Evolutionary conservation across 768 basidiomycete species (phyloP), one percentile per base, ranked within the genome.

Genomic region (Rhizopogon salebrosus): DNA sequence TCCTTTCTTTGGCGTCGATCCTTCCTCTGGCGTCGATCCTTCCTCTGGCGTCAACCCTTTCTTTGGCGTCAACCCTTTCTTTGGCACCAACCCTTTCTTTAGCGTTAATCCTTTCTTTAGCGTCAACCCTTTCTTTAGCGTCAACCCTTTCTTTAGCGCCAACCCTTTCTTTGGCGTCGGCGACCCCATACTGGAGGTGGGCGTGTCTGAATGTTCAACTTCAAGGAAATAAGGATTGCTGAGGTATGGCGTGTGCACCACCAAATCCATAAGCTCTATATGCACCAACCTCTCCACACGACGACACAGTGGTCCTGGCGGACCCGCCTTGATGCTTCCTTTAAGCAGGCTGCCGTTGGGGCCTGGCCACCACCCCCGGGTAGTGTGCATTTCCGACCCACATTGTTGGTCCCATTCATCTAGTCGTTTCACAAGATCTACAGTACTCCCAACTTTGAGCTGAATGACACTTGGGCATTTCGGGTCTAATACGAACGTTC

Each of bases 341-440:
- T 83, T 83, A 73, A 88, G 79, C 24, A 88, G 62, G 54, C 80
- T 82, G 14, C 60, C 66, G 11, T 48, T 57, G 5, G 68, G 63
- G 41, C 65, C 79, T 1, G 91, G 91, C 75, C 83, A 90, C 71
- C 79, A 87, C 1, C 88, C 89, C 41, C 87, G 77, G 16, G 87
- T 68, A 35, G 89, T 78, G 46, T 85, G 87, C 58, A 84, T 79
- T 64, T 86, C 87, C 7, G 87, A 88, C 4, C 80, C 80, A 54
- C 91, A 93, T 59, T 89, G 87, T 59, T 86, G 90, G 20, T 75
- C 75, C 91, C 91, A 92, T 59, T 93, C 78, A 62, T 85, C 82
- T 41, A 91, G 75, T 27, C 91, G 76, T 59, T 84, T 85, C 27
- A 75, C 78, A 22, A 91, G 76, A 63, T 90, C 90, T 34, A 80